A percentile compares a stretch with the other conserved stretches of the same genome.
These are phyloP conservation scores for Sugiyamaella smithiae DNA, from an alignment of 805 yeast species.

Conservation along the genomic window DNA sequence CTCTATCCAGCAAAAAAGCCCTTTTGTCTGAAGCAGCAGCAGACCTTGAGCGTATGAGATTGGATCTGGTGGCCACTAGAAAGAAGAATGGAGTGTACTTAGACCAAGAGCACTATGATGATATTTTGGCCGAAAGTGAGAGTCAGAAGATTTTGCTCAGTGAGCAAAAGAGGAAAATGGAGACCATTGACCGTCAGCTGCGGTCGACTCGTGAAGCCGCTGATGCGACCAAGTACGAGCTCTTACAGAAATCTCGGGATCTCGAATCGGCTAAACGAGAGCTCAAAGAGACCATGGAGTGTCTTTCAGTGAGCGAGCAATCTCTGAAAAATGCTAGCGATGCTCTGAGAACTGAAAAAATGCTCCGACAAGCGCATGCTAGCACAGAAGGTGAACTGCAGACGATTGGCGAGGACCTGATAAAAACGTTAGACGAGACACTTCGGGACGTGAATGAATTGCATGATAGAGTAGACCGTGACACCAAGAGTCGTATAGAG, in stretches of 20 bases:
- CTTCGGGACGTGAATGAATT: slow-evolving; percentile 22
- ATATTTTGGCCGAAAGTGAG: slow-evolving; percentile 45
- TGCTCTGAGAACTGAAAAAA: slow-evolving; percentile 24
- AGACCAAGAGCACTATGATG: slow-evolving; percentile 48
- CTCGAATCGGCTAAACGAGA: slow-evolving; percentile 15
- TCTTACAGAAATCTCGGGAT: slow-evolving; percentile 12
- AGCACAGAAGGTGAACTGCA: slow-evolving; percentile 30
- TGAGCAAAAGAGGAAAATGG: slow-evolving; percentile 49
- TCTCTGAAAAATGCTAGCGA: slow-evolving; percentile 7
- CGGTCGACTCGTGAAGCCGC: slow-evolving; percentile 36
- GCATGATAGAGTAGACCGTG: slow-evolving; percentile 21
- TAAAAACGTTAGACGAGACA: slow-evolving; percentile 24
- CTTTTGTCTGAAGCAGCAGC: slow-evolving; percentile 51
- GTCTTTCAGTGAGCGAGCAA: slow-evolving; percentile 6
- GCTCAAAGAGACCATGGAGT: slow-evolving; percentile 8
- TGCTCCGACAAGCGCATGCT: slow-evolving; percentile 29
- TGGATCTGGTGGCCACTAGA: slow-evolving; percentile 62
- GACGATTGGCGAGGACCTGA: slow-evolving; percentile 26
- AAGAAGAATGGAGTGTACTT: slow-evolving; percentile 65
- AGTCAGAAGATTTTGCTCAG: slow-evolving; percentile 49
- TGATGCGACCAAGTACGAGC: slow-evolving; percentile 20
- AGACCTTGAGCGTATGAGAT: slow-evolving; percentile 54
- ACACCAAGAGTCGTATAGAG: slow-evolving; percentile 14
- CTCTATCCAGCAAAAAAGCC: slow-evolving; percentile 47
- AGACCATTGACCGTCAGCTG: slow-evolving; percentile 48